Conservation (phyloP, 2,329 filamentous ascomycete genomes). For the Trichoderma harzianum region DNA sequence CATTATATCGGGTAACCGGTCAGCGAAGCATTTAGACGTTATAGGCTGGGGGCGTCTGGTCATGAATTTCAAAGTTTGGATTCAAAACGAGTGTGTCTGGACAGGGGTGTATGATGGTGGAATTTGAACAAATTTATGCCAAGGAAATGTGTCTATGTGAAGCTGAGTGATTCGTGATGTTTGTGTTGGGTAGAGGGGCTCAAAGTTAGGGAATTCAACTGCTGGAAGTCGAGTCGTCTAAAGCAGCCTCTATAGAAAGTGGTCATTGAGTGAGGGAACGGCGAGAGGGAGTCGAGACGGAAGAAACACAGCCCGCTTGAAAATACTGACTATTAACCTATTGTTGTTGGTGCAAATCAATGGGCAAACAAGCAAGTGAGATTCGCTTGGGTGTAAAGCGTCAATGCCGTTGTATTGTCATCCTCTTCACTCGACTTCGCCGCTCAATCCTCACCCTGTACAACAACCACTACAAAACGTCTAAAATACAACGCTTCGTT, state of each 20-base stretch:
- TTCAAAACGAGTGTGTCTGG: neutral
- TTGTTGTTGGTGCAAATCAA: neutral
- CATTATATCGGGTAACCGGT: conserved; percentile 43
- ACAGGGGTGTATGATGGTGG: neutral
- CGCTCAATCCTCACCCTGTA: neutral
- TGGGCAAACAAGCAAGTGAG: neutral
- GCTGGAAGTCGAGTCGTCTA: neutral
- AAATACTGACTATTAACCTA: neutral
- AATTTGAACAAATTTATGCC: neutral
- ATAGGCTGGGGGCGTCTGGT: conserved; percentile 29
- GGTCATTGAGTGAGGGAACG: neutral
- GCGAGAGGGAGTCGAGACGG: neutral
- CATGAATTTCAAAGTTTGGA: conserved; percentile 19
- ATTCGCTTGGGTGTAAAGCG: accelerated
- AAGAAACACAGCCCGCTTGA: neutral
- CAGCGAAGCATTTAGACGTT: conserved; percentile 46
- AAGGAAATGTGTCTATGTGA: neutral
- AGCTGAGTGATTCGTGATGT: neutral
- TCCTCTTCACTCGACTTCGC: neutral
- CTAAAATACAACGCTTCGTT: neutral
- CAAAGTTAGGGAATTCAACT: neutral
- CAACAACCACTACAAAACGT: neutral
- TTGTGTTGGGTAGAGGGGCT: neutral
- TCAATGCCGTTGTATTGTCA: neutral
- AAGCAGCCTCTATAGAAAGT: neutral